A percentile compares a stretch with the other conserved stretches of the same genome.
Conservation (phyloP, 257 asterid genomes). For the Hygrophila difformis region DNA sequence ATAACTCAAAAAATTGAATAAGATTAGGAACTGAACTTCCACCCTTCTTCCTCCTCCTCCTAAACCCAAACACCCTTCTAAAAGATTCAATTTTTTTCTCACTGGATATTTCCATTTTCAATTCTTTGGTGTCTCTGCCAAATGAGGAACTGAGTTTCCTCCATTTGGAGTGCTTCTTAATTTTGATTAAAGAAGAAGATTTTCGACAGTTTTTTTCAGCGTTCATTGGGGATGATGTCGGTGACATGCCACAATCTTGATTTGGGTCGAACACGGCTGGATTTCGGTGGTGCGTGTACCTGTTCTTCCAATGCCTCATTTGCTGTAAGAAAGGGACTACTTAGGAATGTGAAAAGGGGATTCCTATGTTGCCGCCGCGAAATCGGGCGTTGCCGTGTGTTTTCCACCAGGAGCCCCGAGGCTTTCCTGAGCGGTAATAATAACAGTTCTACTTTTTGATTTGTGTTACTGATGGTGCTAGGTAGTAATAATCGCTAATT, state of each 20-base stretch:
- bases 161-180: no score
- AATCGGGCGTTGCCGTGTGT: conserved; percentile 41
- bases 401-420: conserved; percentile 61
- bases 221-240: conserved; percentile 65
- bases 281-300: conserved; percentile 53
- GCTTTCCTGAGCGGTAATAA: conserved; percentile 50
- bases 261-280: conserved; percentile 51
- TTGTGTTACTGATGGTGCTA: not conserved
- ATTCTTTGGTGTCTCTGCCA: no score
- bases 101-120: no score
- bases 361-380: conserved; percentile 44
- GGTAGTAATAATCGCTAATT: not conserved
- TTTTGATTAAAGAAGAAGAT: no score
- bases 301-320: conserved; percentile 58
- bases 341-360: conserved; percentile 41
- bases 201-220: no score
- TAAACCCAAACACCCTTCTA: no score
- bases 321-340: conserved; percentile 27
- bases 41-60: no score
- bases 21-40: no score
- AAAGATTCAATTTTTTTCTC: no score
- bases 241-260: conserved; percentile 62
- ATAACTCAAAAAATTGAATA: no score
- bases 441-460: not conserved
- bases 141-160: no score